phyloP scores from a whole-genome alignment of 2,329 filamentous ascomycete genomes.

The Ceratocystis destructans region DNA sequence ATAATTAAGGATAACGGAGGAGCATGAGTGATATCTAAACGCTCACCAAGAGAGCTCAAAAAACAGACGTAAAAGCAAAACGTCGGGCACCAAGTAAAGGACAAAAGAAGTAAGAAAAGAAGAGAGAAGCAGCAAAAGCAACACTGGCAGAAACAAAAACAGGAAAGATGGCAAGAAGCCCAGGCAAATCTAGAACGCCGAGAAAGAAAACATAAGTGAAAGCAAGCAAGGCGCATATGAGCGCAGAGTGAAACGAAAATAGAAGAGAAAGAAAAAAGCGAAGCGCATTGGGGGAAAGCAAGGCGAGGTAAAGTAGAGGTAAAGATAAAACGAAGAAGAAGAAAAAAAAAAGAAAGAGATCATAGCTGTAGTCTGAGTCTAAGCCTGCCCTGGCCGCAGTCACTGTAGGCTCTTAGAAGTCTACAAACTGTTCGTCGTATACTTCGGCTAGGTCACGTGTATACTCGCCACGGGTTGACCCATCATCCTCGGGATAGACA shows the following conservation, averaged over 20 bases:
- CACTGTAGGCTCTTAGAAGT: constrained; percentile 41
- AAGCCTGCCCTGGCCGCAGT: background rate
- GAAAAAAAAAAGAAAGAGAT: background rate
- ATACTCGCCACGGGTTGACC: constrained; percentile 40
- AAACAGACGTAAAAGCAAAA: constrained; percentile 4
- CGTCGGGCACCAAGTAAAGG: background rate
- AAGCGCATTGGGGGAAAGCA: background rate
- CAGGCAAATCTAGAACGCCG: background rate
- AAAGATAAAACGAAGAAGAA: background rate
- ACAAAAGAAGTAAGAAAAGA: background rate
- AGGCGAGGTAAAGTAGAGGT: background rate
- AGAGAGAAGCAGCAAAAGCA: background rate
- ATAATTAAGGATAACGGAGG: background rate
- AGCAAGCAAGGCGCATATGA: background rate
- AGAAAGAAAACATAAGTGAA: background rate
- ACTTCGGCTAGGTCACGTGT: constrained; percentile 53
- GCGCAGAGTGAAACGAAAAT: background rate
- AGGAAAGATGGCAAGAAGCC: background rate
- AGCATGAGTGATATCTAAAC: background rate
- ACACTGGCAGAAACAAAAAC: background rate
- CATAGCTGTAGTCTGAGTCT: background rate
- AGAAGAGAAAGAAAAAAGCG: background rate
- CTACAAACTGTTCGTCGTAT: constrained; percentile 58
- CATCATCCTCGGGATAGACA: constrained; percentile 64
- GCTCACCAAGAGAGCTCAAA: background rate